A percentile compares a stretch with the other conserved stretches of the same genome.
Evolutionary conservation across 2,329 filamentous ascomycete genomes (phyloP).

Genomic region (Epichloe scottii): DNA sequence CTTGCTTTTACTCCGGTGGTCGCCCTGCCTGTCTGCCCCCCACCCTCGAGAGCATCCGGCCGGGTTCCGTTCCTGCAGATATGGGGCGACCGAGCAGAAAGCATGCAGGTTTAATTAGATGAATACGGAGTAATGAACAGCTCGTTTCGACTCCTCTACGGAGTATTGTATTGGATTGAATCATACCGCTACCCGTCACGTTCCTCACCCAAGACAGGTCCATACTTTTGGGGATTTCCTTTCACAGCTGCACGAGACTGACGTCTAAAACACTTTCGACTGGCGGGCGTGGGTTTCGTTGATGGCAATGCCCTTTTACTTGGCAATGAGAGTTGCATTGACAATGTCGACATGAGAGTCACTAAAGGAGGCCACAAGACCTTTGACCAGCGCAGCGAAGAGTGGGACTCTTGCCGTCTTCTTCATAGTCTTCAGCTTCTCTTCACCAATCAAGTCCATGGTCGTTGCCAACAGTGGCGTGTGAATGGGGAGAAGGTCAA

Average conservation of each 20-base stretch:
- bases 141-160: too few species aligned
- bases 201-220: too few species aligned
- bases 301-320: slow-evolving; percentile 65
- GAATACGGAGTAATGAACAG: too few species aligned
- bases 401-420: slow-evolving; percentile 60
- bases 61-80: neutral
- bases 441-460: slow-evolving; percentile 55
- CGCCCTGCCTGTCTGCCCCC: neutral
- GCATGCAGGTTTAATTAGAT: too few species aligned
- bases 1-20: too few species aligned
- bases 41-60: neutral
- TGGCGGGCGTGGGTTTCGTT: slow-evolving; percentile 59
- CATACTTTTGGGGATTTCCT: neutral
- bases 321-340: slow-evolving; percentile 63
- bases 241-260: slow-evolving; percentile 34
- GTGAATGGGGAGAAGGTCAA: slow-evolving; percentile 71
- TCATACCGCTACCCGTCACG: neutral
- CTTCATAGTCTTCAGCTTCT: slow-evolving; percentile 61
- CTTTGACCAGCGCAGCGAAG: slow-evolving; percentile 68
- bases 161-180: too few species aligned
- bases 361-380: slow-evolving; percentile 57
- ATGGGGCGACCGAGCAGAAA: neutral
- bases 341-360: slow-evolving; percentile 68
- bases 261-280: slow-evolving; percentile 44
- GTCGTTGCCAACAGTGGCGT: slow-evolving; percentile 70